Conservation (phyloP, 371 early-diverging fungal genomes). For the Basidiobolus meristosporus region DNA sequence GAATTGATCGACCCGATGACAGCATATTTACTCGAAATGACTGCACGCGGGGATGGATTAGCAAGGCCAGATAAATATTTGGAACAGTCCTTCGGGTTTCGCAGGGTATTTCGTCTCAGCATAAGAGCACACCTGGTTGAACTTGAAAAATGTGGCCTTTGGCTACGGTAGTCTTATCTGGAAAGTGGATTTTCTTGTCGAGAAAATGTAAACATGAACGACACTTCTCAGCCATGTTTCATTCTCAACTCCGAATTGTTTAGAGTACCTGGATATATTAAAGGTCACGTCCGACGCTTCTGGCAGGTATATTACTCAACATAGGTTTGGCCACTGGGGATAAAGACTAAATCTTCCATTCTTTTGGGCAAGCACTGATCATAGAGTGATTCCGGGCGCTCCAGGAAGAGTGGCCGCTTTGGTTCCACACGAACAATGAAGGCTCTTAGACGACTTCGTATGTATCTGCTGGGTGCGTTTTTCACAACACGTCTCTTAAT, state of each 20-base stretch:
- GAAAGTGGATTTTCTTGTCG: slow-evolving; percentile 37
- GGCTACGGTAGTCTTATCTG: slow-evolving; percentile 84
- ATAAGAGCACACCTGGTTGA: no score
- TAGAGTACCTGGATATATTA: slow-evolving; percentile 53
- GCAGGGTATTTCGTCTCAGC: no score
- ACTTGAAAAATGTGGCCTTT: no score
- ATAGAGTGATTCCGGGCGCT: slow-evolving; percentile 63
- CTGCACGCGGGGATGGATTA: no score
- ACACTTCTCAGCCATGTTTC: background rate
- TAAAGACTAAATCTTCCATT: background rate
- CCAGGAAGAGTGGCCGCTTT: slow-evolving; percentile 87
- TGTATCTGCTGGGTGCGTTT: background rate
- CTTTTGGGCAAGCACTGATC: slow-evolving; percentile 60
- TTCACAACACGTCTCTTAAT: background rate
- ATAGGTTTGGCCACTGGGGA: background rate
- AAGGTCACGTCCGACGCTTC: slow-evolving; percentile 64
- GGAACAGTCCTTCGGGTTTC: no score
- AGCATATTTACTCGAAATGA: no score
- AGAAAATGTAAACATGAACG: slow-evolving; percentile 1
- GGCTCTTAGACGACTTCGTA: slow-evolving; percentile 13
- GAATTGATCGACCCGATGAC: no score
- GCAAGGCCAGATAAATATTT: no score
- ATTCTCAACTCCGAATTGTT: no score
- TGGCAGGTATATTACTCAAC: slow-evolving; percentile 41
- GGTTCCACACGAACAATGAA: slow-evolving; percentile 46